Evolutionary conservation across 257 asterid genomes (phyloP).

Genomic region (Linderniella brevidens): DNA sequence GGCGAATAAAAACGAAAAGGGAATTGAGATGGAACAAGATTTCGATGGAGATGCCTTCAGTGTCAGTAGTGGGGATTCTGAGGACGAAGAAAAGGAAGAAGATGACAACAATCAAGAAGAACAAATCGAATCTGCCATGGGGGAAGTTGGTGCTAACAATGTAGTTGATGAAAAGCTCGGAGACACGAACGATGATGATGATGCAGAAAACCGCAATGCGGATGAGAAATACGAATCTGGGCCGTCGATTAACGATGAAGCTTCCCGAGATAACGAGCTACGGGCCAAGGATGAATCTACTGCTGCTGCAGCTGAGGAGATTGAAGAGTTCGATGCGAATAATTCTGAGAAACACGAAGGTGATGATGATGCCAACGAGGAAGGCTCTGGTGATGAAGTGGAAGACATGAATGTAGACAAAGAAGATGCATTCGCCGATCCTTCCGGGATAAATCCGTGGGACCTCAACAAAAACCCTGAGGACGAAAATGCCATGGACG

Average conservation of each 20-base stretch:
- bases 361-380: conserved; percentile 30
- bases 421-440: conserved; percentile 45
- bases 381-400: conserved; percentile 19
- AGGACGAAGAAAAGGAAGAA: conserved; percentile 30
- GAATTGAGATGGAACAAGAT: conserved; percentile 93
- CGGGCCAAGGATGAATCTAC: conserved; percentile 58
- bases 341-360: conserved; percentile 21
- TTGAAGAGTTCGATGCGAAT: conserved; percentile 24
- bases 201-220: conserved; percentile 17
- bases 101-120: conserved; percentile 17
- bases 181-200: conserved; percentile 21
- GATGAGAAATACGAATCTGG: conserved; percentile 70
- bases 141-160: conserved; percentile 51
- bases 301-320: conserved; percentile 21
- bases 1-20: conserved; percentile 58
- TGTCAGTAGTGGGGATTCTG: conserved; percentile 76
- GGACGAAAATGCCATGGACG: conserved; percentile 30
- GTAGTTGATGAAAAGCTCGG: conserved; percentile 71
- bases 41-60: conserved; percentile 45
- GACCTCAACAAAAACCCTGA: conserved; percentile 29
- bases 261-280: conserved; percentile 42
- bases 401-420: conserved; percentile 59
- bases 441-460: conserved; percentile 49
- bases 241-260: conserved; percentile 42
- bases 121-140: conserved; percentile 71